Base-by-base conservation (phyloP, 148 eudicot genomes). In the Tetragonia tetragonoides region DNA sequence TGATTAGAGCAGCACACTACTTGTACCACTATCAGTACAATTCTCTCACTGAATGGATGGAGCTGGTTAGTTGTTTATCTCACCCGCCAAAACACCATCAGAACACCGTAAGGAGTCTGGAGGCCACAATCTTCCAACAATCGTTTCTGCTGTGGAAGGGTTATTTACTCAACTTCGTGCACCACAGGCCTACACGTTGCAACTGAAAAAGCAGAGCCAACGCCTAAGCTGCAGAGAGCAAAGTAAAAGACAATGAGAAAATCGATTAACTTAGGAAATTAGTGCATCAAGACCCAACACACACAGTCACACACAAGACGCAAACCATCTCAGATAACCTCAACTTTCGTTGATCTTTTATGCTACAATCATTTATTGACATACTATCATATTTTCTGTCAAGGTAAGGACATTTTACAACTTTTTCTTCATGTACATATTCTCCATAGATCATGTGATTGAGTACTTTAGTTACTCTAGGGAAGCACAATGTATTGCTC, bases 181-280 rank as follows among this genome's bases (percentile, higher is more conserved):
- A 34, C 75, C 72, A 54, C 40, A 61, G 54, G 40, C 53, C 24
- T 46, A 73, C 65, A 7, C 11, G 76, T 20, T 40, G 40, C 28
- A 39, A n/a, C 17, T 15, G 18, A 7, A 39, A 21, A 17, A 67
- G 56, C 42, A 57, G 34, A 12, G 44, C 34, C 34, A 28, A 39
- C 11, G 14, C 47, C 76, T 79, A 79, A 64, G 66, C 77, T 73
- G 81, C 77, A 79, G 59, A 4, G 10, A 71, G 49, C 7, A n/a
- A 2, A 16, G 38, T 11, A 47, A 41, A 63, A 62, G 54, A 28
- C 42, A 53, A 28, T 34, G 4, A 21, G 23, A 72, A 9, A 46
- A 46, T 46, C 8, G 2, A 10, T 10, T 6, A 6, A 10, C 8
- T 46, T 46, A 46, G 10, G 10, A 46, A 46, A 46, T 28, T 28